Base-by-base conservation (phyloP, 371 early-diverging fungal genomes). In the Mortierella sp. region DNA sequence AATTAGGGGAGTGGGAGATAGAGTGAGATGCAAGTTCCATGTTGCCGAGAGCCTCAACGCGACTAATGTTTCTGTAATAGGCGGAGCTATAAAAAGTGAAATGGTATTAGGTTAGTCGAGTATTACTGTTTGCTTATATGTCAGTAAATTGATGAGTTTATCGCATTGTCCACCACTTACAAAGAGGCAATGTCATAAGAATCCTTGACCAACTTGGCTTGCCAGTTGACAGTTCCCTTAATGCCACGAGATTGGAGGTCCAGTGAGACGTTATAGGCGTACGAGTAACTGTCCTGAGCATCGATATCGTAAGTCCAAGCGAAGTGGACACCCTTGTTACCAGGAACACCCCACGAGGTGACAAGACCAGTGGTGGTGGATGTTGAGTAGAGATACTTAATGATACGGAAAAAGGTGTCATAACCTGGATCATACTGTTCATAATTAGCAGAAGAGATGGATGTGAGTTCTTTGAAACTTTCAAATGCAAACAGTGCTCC, bases 21-120 rank as follows among this genome's bases (percentile, higher is more conserved):
- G 75, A 75, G 55, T 75, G 75, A 3, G 69, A 68, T 22, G 75
- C 45, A 13, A 75, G 75, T 55, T 75, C 75, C 70, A 75, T 75
- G 70, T 69, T 68, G 33, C 75, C 75, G 8, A 68, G 65, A 16
- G 68, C 75, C 52, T 75, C 75, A 15, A 75, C 75, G 3, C 28
- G 19, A 55, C 64, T 64, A 65, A 75, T 69, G 16, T 69, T 75
- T 22, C 69, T 40, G 65, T 75, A 75, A 55, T 68, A 75, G 24
- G 45, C 33, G n/a, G 69, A 53, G 28, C 68, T 68, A 33, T 36
- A 15, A 16, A 8, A 11, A 68, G 19, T 32, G 50, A 28, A 28
- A 28, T 28, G 28, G 28, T 1, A 28, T 28, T 2, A 28, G 28
- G 28, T 28, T 2, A 28, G 28, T 28, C 28, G 28, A 28, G 28